Conservation (phyloP, 208 protist genomes). For the Trypanosoma avium region DNA sequence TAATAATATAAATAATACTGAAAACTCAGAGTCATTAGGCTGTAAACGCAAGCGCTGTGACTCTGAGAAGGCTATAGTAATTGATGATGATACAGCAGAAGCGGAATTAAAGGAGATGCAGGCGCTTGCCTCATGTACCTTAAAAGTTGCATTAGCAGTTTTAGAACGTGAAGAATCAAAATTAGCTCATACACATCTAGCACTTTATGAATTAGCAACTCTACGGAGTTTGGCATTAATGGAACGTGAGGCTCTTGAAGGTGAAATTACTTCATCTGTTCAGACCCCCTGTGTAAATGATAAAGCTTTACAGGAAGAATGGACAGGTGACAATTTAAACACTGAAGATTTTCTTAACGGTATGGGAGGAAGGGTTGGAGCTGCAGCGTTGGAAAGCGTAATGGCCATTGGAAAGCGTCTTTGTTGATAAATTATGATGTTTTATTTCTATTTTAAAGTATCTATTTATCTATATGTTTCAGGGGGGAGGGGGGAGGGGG, state of each 20-base stretch:
- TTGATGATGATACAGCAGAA: not conserved
- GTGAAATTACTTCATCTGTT: not conserved
- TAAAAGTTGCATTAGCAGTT: constrained; percentile 39
- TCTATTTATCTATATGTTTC: too few relatives aligned
- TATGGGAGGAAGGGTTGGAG: not conserved
- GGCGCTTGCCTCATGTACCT: constrained; percentile 7
- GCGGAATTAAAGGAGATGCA: constrained; percentile 7
- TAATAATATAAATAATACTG: not conserved
- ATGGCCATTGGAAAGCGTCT: constrained; percentile 20
- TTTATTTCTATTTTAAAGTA: too few relatives aligned
- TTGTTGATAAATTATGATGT: constrained; percentile 5
- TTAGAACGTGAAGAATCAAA: constrained; percentile 46
- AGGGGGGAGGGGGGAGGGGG: too few relatives aligned
- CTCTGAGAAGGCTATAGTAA: not conserved
- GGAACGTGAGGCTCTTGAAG: constrained; percentile 1
- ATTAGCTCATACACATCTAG: constrained; percentile 50
- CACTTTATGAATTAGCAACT: constrained; percentile 57
- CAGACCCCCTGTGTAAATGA: constrained; percentile 17
- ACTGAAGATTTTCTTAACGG: constrained; percentile 7
- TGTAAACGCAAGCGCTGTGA: constrained; percentile 12
- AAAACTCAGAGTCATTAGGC: not conserved
- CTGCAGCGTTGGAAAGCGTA: constrained; percentile 24
- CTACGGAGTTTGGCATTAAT: constrained; percentile 27
- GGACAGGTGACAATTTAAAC: constrained; percentile 14
- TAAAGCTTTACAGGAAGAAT: constrained; percentile 25